Evolutionary conservation across 2,329 filamentous ascomycete species (phyloP), one percentile per base, ranked within the genome.

Genomic region (Dothidotthia symphoricarpi): DNA sequence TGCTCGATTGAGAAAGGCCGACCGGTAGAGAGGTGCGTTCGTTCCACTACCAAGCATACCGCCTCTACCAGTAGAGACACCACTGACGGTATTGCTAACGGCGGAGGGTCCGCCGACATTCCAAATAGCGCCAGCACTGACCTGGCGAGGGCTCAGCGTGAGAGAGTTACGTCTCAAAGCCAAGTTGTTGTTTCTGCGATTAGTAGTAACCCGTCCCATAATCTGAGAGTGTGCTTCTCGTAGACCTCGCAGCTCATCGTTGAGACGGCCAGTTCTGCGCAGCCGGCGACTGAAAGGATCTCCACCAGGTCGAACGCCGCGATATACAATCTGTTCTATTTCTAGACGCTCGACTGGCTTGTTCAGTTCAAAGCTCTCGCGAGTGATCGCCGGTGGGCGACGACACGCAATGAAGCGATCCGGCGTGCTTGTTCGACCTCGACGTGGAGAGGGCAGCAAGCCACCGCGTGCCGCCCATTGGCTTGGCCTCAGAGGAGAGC

Each of bases 41-140:
- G 84, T 86, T 19, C 85, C 80, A 57, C 82, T 86, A 36, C 78
- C 79, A n/a, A 86, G 58, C 34, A 83, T 67, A 16, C 77, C 77
- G 16, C 82, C 83, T 41, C 76, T 75, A 1, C 83, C 85, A 63
- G 84, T 75, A 31, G 83, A 71, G 14, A 83, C 53, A 4, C 66
- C 69, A 32, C 65, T 49, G 13, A 74, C 70, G 10, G 76, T 76
- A 12, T 74, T 69, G 16, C 70, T 71, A 6, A 72, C 69, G n/a
- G 80, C 77, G 33, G 79, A 77, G 8, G 79, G 60, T n/a, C 86
- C 85, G 16, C 87, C 86, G 9, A 93, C 81, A 13, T 81, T 79
- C 88, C 87, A 95, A 13, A 91, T 75, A 8, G 82, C 77, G 3
- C 85, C 84, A 45, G 75, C 69, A 61, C 85, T 90, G 44, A 80